phyloP scores from a whole-genome alignment of 345 rosid genomes.

The Lumnitzera racemosa region DNA sequence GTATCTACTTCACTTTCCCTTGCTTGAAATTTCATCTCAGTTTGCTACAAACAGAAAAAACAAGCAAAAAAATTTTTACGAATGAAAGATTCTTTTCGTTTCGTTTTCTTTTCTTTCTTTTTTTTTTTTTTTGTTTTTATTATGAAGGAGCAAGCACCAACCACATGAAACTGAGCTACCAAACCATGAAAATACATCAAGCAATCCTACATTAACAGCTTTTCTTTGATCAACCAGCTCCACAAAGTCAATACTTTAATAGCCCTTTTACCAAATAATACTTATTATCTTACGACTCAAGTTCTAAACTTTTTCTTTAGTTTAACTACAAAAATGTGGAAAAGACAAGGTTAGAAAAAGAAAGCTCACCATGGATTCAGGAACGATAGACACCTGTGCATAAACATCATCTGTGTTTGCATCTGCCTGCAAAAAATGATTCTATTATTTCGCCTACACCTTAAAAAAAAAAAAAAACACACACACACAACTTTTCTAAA shows the following conservation, averaged over 20 bases:
- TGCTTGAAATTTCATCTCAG: conserved; percentile 47
- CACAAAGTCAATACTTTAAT: too few relatives aligned
- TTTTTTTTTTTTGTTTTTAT: too few relatives aligned
- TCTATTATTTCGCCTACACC: conserved; percentile 1
- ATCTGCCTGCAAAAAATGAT: conserved; percentile 63
- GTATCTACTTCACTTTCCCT: conserved; percentile 40
- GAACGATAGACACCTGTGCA: conserved; percentile 81
- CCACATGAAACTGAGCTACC: not conserved
- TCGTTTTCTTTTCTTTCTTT: too few relatives aligned
- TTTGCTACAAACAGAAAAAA: conserved; percentile 25
- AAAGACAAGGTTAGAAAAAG: not conserved
- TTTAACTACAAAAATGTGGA: too few relatives aligned
- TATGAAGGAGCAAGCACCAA: too few relatives aligned
- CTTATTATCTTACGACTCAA: too few relatives aligned
- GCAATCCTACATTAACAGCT: too few relatives aligned
- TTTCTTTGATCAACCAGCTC: too few relatives aligned
- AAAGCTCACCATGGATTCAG: conserved; percentile 64
- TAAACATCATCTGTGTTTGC: conserved; percentile 82
- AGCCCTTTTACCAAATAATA: too few relatives aligned
- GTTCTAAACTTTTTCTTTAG: too few relatives aligned
- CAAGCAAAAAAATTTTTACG: not conserved
- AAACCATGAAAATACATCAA: too few relatives aligned
- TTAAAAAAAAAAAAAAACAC: not conserved
- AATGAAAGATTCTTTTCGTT: not conserved
- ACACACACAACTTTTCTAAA: not conserved